A percentile compares a stretch with the other conserved stretches of the same genome.
phyloP scores from a whole-genome alignment of 768 basidiomycete genomes.

The Leccinum longicurvipes region DNA sequence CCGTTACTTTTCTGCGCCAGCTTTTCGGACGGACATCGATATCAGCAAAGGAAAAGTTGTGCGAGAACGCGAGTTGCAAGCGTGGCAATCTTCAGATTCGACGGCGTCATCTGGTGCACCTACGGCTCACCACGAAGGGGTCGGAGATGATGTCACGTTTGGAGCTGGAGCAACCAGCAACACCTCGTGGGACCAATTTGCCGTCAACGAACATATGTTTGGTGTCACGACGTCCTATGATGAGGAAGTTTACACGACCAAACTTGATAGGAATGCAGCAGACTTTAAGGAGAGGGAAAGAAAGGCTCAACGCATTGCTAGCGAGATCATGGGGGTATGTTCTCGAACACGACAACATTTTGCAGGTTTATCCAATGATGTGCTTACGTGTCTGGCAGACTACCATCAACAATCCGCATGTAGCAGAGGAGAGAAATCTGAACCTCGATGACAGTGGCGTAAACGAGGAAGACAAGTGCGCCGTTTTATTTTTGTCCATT shows the following conservation, averaged over 20 bases:
- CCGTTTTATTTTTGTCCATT: conserved; percentile 14
- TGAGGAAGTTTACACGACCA: conserved; percentile 94
- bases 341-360: neutral
- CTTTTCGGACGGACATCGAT: conserved; percentile 80
- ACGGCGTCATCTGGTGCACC: conserved; percentile 31
- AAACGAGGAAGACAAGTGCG: conserved; percentile 97
- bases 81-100: conserved; percentile 56
- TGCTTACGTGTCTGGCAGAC: conserved; percentile 39
- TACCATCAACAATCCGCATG: conserved; percentile 70
- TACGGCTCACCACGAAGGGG: conserved; percentile 25
- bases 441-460: conserved; percentile 63
- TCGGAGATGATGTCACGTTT: conserved; percentile 69
- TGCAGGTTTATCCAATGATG: conserved; percentile 5
- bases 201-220: conserved; percentile 88
- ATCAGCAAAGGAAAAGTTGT: conserved; percentile 56
- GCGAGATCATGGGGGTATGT: conserved; percentile 85
- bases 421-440: conserved; percentile 82
- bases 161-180: conserved; percentile 46
- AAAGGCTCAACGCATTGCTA: conserved; percentile 83
- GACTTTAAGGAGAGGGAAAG: conserved; percentile 89
- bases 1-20: conserved; percentile 34
- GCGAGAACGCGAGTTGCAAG: conserved; percentile 77
- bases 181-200: conserved; percentile 86
- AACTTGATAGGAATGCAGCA: conserved; percentile 75
- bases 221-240: conserved; percentile 90